Base-by-base conservation (phyloP, 257 asterid species). In the Rehmannia glutinosa region DNA sequence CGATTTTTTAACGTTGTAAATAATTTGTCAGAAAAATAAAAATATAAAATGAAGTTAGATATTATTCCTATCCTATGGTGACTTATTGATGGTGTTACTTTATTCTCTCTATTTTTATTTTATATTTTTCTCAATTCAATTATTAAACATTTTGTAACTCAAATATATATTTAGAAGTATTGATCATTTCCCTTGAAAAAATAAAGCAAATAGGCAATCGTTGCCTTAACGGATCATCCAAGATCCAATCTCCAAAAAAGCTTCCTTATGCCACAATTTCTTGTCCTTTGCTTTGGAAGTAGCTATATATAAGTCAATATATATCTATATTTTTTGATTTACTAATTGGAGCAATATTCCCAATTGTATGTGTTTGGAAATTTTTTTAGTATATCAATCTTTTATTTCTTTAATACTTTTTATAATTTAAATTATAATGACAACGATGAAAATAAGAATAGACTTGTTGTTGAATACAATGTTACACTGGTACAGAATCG, bases 171-270 rank as follows among this genome's bases (percentile, higher is more conserved):
- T 27, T 27, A 42, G 6, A 42, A 9, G 2, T 15, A 42, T 42
- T 42, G 8, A 3, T 3, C 12, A 47, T 8, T 17, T 19, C 28
- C 55, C n/a, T 4, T 25, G 4, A 8, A 27, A 19, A 21, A 23
- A 21, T n/a, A n/a, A n/a, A n/a, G n/a, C n/a, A n/a, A 23, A 62
- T 42, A 17, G 42, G 64, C 32, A 53, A 38, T 30, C 76, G 71
- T 62, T 62, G 71, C 52, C 70, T 63, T 63, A 36, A 71, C 76
- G 66, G 64, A 62, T 8, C 21, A n/a, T 38, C 28, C 4, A 46
- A 60, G 41, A 68, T 13, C 54, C 70, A 62, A 71, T 71, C 30
- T 61, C 70, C 30, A 41, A 27, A n/a, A n/a, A n/a, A n/a, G 39
- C 66, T 57, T 28, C 45, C 35, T 30, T 19, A 11, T 19, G 55